Conservation (phyloP, 371 early-diverging fungal species). For the Mucor sp. region DNA sequence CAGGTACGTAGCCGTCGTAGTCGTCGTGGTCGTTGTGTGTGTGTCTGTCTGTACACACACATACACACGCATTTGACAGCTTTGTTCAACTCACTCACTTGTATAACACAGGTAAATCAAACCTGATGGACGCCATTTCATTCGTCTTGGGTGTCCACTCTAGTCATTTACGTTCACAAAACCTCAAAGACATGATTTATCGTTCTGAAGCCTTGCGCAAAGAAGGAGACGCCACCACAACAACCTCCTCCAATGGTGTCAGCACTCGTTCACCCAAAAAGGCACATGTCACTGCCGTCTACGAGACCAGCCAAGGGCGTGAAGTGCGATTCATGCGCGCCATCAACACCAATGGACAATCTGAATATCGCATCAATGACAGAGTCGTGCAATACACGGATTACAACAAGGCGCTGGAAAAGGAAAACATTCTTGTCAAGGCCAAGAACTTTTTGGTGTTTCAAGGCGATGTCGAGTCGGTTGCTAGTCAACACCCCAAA, state of each 20-base stretch:
- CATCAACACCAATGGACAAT: conserved; percentile 72
- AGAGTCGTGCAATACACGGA: conserved; percentile 65
- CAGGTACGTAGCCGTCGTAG: conserved; percentile 57
- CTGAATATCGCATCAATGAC: conserved; percentile 90
- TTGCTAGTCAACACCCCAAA: conserved; percentile 95
- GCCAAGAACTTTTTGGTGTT: conserved; percentile 99
- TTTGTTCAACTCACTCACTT: background rate
- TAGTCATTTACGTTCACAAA: conserved; percentile 84
- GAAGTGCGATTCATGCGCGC: conserved; percentile 69
- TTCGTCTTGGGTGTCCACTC: conserved; percentile 97
- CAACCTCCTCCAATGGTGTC: conserved; percentile 22
- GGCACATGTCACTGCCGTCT: conserved; percentile 83
- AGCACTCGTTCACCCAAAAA: conserved; percentile 42
- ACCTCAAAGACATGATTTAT: conserved; percentile 91
- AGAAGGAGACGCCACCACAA: conserved; percentile 17
- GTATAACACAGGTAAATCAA: conserved; percentile 84
- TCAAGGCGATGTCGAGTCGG: conserved; percentile 98
- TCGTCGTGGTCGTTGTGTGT: too few species aligned
- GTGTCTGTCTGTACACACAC: too few species aligned
- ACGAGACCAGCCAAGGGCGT: conserved; percentile 59
- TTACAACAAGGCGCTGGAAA: conserved; percentile 82
- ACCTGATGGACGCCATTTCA: conserved; percentile 99
- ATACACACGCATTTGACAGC: background rate
- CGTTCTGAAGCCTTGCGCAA: conserved; percentile 58
- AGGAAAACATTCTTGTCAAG: conserved; percentile 91